Evolutionary conservation across 2,329 filamentous ascomycete genomes (phyloP).

Genomic region (Lecanicillium sp.): DNA sequence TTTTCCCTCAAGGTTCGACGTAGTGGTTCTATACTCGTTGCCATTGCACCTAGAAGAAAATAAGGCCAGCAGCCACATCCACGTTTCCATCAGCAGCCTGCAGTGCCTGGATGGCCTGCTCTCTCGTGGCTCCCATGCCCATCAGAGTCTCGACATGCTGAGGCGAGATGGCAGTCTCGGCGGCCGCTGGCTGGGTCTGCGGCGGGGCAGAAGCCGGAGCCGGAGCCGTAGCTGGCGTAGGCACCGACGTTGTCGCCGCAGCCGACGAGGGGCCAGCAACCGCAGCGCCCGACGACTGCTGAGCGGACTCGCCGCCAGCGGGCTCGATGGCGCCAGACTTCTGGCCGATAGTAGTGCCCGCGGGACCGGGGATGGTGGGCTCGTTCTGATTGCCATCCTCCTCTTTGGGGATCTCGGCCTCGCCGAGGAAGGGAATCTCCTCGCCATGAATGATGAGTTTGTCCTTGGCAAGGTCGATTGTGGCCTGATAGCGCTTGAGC

Average conservation of each 20-base stretch:
- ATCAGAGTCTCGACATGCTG: slow-evolving; percentile 71
- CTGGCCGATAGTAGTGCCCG: slow-evolving; percentile 82
- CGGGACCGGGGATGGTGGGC: slow-evolving; percentile 76
- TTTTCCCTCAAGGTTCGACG: no score
- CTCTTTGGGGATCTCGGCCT: slow-evolving; percentile 88
- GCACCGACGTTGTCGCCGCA: slow-evolving; percentile 12
- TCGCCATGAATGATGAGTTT: slow-evolving; percentile 82
- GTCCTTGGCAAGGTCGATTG: slow-evolving; percentile 79
- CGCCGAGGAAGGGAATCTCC: slow-evolving; percentile 83
- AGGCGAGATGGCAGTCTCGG: slow-evolving; percentile 41
- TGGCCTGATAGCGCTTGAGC: slow-evolving; percentile 91
- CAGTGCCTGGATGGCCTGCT: slow-evolving; percentile 73
- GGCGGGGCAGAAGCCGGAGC: no score
- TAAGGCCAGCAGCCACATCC: slow-evolving; percentile 76
- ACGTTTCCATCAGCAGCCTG: slow-evolving; percentile 80
- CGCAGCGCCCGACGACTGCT: slow-evolving; percentile 21
- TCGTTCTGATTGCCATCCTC: slow-evolving; percentile 73
- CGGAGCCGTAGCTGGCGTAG: slow-evolving; percentile 21
- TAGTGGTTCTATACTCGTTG: background rate
- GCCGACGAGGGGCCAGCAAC: slow-evolving; percentile 12
- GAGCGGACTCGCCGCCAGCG: slow-evolving; percentile 18
- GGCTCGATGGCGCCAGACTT: slow-evolving; percentile 67
- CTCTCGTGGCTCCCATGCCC: slow-evolving; percentile 68
- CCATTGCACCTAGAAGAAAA: slow-evolving; percentile 47
- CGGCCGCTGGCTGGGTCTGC: slow-evolving; percentile 22